A percentile compares a stretch with the other conserved stretches of the same genome.
These are phyloP conservation scores for Sporothrix globosa DNA, from an alignment of 2,329 filamentous ascomycete genomes.

Conservation along the genomic window DNA sequence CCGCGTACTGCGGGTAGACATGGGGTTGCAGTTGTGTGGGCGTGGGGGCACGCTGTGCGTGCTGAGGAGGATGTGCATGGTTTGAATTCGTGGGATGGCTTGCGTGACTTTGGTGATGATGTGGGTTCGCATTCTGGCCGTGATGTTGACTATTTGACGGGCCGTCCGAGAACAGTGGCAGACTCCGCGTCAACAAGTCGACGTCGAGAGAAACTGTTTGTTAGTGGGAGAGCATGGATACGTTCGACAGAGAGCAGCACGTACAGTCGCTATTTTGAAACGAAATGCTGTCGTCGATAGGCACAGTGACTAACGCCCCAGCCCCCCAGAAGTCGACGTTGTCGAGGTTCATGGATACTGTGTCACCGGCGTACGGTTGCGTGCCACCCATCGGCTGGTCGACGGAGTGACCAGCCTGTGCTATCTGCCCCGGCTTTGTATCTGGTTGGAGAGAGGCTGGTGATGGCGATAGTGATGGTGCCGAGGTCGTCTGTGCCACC, in stretches of 20 bases:
- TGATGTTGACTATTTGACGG: neutral
- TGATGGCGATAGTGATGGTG: conserved; percentile 17
- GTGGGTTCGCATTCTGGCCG: neutral
- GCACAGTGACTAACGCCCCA: conserved; percentile 13
- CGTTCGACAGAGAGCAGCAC: neutral
- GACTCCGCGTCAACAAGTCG: conserved; percentile 25
- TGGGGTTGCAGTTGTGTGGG: neutral
- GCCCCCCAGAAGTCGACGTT: conserved; percentile 23
- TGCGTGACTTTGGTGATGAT: neutral
- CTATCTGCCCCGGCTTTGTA: neutral
- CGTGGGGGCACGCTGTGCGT: neutral
- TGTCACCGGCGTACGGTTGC: neutral
- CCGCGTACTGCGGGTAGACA: neutral
- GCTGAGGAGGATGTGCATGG: neutral
- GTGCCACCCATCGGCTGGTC: conserved; percentile 20
- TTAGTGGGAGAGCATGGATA: neutral
- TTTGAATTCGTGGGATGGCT: neutral
- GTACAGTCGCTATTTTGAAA: conserved; percentile 24
- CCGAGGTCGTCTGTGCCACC: conserved; percentile 2
- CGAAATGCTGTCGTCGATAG: neutral
- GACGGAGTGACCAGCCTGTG: neutral
- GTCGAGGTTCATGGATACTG: conserved; percentile 13
- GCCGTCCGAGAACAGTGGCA: neutral
- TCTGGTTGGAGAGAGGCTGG: neutral
- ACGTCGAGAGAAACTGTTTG: conserved; percentile 28